Percentiles rank a stretch among this genome's conserved stretches.
Conservation (phyloP, 2,329 filamentous ascomycete genomes). For the Colletotrichum sp. region DNA sequence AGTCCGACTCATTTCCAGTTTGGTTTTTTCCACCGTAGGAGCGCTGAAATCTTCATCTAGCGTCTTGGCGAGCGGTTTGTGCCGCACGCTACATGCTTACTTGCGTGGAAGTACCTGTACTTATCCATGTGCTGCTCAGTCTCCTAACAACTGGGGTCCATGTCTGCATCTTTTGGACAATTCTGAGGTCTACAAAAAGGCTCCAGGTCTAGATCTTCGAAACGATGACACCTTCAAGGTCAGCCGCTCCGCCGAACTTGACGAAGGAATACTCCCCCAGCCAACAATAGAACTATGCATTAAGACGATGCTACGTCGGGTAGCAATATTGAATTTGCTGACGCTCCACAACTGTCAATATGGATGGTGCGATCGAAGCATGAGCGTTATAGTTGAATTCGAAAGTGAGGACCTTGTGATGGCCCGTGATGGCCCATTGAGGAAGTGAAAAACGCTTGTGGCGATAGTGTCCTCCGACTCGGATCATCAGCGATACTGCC, state of each 20-base stretch:
- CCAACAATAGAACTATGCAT: background rate
- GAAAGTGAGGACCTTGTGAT: no score
- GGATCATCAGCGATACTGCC: background rate
- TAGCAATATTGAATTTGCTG: background rate
- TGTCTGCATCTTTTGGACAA: background rate
- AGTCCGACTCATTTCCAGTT: background rate
- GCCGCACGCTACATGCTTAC: background rate
- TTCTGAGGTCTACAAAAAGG: no score
- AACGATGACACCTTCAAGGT: no score
- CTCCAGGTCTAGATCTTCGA: no score
- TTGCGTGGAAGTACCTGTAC: no score
- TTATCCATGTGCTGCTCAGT: background rate
- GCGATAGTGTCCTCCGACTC: background rate
- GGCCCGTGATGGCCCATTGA: no score
- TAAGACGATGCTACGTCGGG: background rate
- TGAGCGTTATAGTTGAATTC: background rate
- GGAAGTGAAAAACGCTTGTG: background rate
- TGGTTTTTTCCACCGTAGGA: background rate
- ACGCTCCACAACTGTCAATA: background rate
- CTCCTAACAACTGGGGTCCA: background rate
- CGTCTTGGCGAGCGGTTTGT: background rate
- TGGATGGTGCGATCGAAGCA: background rate
- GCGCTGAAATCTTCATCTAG: background rate
- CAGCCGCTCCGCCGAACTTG: no score
- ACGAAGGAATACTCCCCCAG: background rate